phyloP scores from a whole-genome alignment of 2,329 filamentous ascomycete genomes.

The Aspergillus tubingensis region DNA sequence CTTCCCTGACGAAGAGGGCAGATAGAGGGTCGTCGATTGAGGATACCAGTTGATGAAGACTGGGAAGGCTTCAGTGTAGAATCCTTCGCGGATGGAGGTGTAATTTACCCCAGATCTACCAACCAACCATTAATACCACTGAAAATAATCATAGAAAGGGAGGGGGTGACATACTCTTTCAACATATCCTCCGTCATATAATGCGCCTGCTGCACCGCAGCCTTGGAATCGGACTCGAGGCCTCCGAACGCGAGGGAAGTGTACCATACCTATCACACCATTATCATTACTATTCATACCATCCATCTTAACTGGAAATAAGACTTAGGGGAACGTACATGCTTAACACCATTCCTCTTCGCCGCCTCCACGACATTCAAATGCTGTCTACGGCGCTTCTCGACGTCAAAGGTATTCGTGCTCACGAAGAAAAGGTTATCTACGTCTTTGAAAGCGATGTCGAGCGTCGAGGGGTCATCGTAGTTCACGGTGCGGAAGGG shows the following conservation, averaged over 20 bases:
- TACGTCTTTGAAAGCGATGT: constrained; percentile 52
- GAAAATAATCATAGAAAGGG: too few species aligned
- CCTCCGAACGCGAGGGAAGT: constrained; percentile 61
- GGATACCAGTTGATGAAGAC: constrained; percentile 55
- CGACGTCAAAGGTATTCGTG: constrained; percentile 52
- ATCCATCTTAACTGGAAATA: not conserved
- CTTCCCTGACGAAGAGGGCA: constrained; percentile 39
- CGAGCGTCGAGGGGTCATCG: constrained; percentile 50
- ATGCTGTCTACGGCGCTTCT: constrained; percentile 52
- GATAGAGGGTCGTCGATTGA: constrained; percentile 30
- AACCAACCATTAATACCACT: too few species aligned
- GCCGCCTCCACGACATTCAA: constrained; percentile 57
- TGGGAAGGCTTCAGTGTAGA: constrained; percentile 63
- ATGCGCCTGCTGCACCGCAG: constrained; percentile 61
- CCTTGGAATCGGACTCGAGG: constrained; percentile 39
- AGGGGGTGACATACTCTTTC: constrained; percentile 27
- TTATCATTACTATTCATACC: not conserved
- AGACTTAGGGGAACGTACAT: constrained; percentile 37
- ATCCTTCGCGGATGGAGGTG: constrained; percentile 59
- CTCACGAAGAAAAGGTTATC: constrained; percentile 61
- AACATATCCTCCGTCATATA: constrained; percentile 59
- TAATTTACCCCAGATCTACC: constrained; percentile 45
- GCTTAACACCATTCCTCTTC: constrained; percentile 51
- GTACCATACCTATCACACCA: constrained; percentile 51
- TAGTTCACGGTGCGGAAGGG: constrained; percentile 56